A percentile compares a stretch with the other conserved stretches of the same genome.
Evolutionary conservation across 257 asterid species (phyloP).

Genomic region (Coffea canephora): DNA sequence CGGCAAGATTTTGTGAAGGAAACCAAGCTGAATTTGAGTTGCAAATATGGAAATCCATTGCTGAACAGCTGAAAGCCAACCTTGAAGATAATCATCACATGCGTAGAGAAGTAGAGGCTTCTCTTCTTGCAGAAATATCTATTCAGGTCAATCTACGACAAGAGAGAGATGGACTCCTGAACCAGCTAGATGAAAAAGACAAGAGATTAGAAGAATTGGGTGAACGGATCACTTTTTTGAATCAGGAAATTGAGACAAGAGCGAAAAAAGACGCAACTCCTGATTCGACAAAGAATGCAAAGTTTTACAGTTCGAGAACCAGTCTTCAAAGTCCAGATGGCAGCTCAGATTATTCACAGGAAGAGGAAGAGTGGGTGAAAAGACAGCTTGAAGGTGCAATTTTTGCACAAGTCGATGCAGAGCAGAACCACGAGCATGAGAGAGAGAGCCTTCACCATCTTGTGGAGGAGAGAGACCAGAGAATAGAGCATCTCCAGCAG

Average conservation of each 20-base stretch:
- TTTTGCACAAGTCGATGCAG: conserved; percentile 34
- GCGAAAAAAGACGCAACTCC: not conserved
- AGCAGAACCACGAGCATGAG: conserved; percentile 26
- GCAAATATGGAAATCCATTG: conserved; percentile 70
- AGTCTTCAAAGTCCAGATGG: conserved; percentile 5
- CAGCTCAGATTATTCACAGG: conserved; percentile 11
- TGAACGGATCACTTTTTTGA: conserved; percentile 43
- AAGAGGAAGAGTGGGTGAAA: conserved; percentile 36
- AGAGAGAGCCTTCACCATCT: conserved; percentile 52
- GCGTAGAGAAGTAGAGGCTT: conserved; percentile 79
- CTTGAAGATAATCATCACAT: conserved; percentile 51
- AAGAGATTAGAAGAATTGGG: conserved; percentile 42
- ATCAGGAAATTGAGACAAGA: conserved; percentile 21
- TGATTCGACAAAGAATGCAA: not conserved
- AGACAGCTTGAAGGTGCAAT: conserved; percentile 38
- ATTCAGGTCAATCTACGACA: conserved; percentile 60
- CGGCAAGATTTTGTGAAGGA: conserved; percentile 58
- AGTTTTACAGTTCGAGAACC: not conserved
- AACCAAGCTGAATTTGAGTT: conserved; percentile 71
- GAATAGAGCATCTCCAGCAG: conserved; percentile 62
- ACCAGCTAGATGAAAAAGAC: conserved; percentile 55
- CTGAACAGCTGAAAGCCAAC: conserved; percentile 60
- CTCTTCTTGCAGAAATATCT: conserved; percentile 68
- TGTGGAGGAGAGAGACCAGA: conserved; percentile 64
- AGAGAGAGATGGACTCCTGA: conserved; percentile 48